These are phyloP conservation scores for Nepenthes alata DNA, from an alignment of 179 eudicot genomes.

Conservation along the genomic window DNA sequence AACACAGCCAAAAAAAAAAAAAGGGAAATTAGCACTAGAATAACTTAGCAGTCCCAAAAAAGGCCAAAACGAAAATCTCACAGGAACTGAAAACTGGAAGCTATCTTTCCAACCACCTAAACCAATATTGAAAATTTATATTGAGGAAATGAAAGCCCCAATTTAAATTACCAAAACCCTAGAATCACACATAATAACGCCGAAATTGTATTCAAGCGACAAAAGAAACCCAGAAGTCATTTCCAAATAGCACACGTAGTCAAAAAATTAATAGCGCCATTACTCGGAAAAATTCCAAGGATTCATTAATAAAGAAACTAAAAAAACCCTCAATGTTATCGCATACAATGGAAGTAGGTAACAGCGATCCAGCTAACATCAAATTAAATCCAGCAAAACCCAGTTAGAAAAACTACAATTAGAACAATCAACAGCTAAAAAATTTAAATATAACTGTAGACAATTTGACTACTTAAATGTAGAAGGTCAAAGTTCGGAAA, in stretches of 20 bases:
- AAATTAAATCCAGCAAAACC: conserved; percentile 6
- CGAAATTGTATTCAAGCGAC: not conserved
- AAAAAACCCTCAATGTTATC: conserved; percentile 7
- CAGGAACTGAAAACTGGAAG: not conserved
- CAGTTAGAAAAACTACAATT: not conserved
- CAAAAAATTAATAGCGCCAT: conserved; percentile 10
- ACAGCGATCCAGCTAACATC: conserved; percentile 13
- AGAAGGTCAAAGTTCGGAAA: not conserved
- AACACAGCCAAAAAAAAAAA: conserved; percentile 16
- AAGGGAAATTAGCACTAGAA: conserved; percentile 19
- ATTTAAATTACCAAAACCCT: conserved; percentile 4
- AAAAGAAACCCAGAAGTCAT: not conserved
- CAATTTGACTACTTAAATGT: conserved; percentile 1
- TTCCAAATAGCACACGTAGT: not conserved
- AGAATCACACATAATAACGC: not conserved
- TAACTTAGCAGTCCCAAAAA: conserved; percentile 2
- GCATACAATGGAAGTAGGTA: not conserved
- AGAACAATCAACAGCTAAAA: not conserved
- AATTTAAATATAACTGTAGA: not conserved
- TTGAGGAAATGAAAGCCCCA: not conserved
- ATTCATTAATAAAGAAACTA: not conserved
- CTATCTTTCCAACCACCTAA: not conserved
- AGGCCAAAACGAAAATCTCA: not conserved
- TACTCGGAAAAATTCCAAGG: conserved; percentile 7
- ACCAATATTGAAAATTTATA: conserved; percentile 2